A percentile compares a stretch with the other conserved stretches of the same genome.
Conservation (phyloP, 2,329 filamentous ascomycete species). For the Sporothrix variecibatus region DNA sequence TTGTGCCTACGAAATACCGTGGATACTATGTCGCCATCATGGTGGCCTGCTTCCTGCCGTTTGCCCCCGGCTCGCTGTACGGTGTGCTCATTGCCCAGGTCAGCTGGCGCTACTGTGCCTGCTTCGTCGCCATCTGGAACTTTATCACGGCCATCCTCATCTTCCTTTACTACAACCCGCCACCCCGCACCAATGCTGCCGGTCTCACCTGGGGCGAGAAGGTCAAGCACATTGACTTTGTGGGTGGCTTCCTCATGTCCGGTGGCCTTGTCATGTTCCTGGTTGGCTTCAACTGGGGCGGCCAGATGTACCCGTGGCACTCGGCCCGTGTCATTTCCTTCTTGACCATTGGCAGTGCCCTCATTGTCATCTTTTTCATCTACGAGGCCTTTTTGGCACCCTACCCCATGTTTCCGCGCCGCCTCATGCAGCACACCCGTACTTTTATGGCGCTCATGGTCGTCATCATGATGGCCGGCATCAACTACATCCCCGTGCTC, state of each 20-base stretch:
- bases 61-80: constrained; percentile 10
- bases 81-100: constrained; percentile 1
- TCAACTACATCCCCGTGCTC: constrained; percentile 20
- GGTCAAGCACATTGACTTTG: constrained; percentile 24
- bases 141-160: constrained; percentile 5
- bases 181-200: constrained; percentile 2
- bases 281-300: constrained; percentile 27
- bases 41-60: constrained; percentile 7
- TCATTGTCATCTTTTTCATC: not conserved
- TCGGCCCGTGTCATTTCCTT: constrained; percentile 20
- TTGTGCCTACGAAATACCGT: constrained; percentile 5
- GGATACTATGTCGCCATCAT: constrained; percentile 19
- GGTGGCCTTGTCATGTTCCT: constrained; percentile 24
- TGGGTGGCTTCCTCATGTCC: constrained; percentile 21
- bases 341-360: constrained; percentile 5
- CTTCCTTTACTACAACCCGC: constrained; percentile 17
- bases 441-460: constrained; percentile 16
- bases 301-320: constrained; percentile 21
- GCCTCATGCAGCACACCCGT: constrained; percentile 3
- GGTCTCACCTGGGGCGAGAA: not conserved
- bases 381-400: constrained; percentile 9
- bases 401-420: constrained; percentile 14
- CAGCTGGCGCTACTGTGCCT: constrained; percentile 12
- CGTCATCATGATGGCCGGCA: constrained; percentile 17
- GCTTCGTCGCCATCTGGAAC: constrained; percentile 15